Evolutionary conservation across 805 yeast genomes (phyloP).

Genomic region (Kregervanrija fluxuum): DNA sequence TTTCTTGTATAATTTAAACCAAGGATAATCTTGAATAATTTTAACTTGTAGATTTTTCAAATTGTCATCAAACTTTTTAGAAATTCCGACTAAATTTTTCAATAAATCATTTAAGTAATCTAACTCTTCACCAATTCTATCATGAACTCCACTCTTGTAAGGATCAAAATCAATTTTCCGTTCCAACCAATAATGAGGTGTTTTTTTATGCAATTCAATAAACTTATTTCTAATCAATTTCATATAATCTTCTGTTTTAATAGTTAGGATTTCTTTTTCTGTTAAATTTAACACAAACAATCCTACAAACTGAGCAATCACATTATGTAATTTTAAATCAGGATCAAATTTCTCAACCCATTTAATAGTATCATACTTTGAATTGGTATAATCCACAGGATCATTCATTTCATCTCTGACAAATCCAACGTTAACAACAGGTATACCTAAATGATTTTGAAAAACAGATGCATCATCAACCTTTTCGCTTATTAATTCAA

Average conservation of each 20-base stretch:
- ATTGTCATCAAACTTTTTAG: constrained; percentile 15
- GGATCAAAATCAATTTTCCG: constrained; percentile 10
- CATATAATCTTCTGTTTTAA: constrained; percentile 43
- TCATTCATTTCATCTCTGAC: constrained; percentile 29
- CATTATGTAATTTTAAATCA: constrained; percentile 44
- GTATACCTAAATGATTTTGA: constrained; percentile 62
- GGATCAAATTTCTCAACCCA: constrained; percentile 47
- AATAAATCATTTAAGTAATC: constrained; percentile 20
- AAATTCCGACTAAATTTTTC: constrained; percentile 7
- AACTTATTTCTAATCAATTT: constrained; percentile 33
- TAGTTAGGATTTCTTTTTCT: constrained; percentile 50
- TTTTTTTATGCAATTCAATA: constrained; percentile 13
- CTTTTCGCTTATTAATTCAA: constrained; percentile 40
- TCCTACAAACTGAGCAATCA: constrained; percentile 54
- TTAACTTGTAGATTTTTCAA: constrained; percentile 36
- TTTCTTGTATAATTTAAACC: constrained; percentile 62
- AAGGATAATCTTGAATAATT: constrained; percentile 63
- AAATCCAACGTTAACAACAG: constrained; percentile 48
- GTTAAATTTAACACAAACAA: constrained; percentile 44
- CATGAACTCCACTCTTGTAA: constrained; percentile 7
- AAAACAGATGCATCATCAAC: constrained; percentile 49
- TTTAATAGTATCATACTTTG: constrained; percentile 48
- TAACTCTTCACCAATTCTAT: constrained; percentile 29
- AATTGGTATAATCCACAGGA: constrained; percentile 50
- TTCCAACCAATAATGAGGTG: constrained; percentile 28